Percentiles rank a stretch among this genome's conserved stretches.
Evolutionary conservation across 345 rosid species (phyloP).

Genomic region (Trapa incisa): DNA sequence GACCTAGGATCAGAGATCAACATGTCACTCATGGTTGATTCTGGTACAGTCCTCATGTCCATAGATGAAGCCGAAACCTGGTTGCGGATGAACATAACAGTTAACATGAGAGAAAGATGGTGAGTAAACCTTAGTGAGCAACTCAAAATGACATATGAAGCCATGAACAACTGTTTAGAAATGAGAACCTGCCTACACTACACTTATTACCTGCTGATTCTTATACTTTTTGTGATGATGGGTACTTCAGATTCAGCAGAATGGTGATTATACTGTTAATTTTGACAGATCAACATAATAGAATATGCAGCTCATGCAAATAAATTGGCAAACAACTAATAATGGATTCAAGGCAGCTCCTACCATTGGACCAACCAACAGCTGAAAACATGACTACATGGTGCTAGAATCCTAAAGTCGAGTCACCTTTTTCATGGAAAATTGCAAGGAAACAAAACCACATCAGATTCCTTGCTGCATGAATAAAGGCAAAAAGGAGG

Average conservation of each 20-base stretch:
- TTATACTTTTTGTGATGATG: background rate
- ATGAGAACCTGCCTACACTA: background rate
- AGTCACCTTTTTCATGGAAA: background rate
- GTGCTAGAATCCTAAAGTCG: background rate
- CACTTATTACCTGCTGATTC: background rate
- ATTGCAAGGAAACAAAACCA: background rate
- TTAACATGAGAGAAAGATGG: background rate
- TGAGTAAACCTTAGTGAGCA: background rate
- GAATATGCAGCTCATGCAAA: background rate
- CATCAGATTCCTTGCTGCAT: background rate
- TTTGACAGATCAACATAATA: background rate
- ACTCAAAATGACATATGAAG: background rate
- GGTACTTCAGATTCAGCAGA: background rate
- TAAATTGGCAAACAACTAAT: background rate
- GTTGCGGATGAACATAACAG: background rate
- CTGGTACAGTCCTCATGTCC: constrained; percentile 63
- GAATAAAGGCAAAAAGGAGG: background rate
- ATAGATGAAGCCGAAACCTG: constrained; percentile 65
- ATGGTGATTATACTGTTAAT: background rate
- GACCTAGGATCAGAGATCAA: constrained; percentile 38
- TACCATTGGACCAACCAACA: background rate
- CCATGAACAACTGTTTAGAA: background rate
- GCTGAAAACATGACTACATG: background rate
- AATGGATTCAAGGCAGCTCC: background rate
- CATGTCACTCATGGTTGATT: constrained; percentile 47